Evolutionary conservation across 805 yeast species (phyloP), one percentile per base, ranked within the genome.

Genomic region (Starmera amethionina): DNA sequence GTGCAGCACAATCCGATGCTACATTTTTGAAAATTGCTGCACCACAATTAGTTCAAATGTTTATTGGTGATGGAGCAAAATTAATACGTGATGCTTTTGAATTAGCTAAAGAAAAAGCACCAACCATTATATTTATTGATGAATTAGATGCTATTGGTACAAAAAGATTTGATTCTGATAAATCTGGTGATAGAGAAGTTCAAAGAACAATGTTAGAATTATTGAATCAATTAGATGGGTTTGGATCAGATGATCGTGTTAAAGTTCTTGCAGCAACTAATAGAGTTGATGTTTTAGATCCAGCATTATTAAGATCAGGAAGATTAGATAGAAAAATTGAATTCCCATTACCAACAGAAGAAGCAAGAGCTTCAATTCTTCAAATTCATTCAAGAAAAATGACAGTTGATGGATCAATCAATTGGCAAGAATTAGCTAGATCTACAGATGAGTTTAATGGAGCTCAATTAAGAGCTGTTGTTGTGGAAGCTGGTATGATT

Each of bases 401-500:
- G 87, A 86, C 95, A 37, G 83, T 89, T 43, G 96, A 87, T 60
- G 82, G 77, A 44, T 79, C 84, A 32, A 88, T 93, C 47, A 93
- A 93, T 67, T 93, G 98, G 98, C 85, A 88, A 63, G 98, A 93
- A 68, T 75, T 93, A 59, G 97, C 99, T 4, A 77, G 98, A 60
- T 85, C 96, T 8, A 93, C 98, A 0, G 98, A 93, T 62, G 99
- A 93, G 65, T 93, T 93, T 64, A 93, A 93, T 58, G 99, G 99
- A 59, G 99, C 99, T 1, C 98, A 93, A 65, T 72, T 93, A 60
- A 93, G 93, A 68, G 98, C 98, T 2, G 99, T 93, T 34, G 89
- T 97, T 8, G 98, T 93, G 18, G 99, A 93, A 63, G 98, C 99
- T 7, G 99, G 99, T 58, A 93, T 93, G 99, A 93, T 93, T 65